These are phyloP conservation scores for Lentinula raphanica DNA, from an alignment of 768 basidiomycete species.

Conservation along the genomic window DNA sequence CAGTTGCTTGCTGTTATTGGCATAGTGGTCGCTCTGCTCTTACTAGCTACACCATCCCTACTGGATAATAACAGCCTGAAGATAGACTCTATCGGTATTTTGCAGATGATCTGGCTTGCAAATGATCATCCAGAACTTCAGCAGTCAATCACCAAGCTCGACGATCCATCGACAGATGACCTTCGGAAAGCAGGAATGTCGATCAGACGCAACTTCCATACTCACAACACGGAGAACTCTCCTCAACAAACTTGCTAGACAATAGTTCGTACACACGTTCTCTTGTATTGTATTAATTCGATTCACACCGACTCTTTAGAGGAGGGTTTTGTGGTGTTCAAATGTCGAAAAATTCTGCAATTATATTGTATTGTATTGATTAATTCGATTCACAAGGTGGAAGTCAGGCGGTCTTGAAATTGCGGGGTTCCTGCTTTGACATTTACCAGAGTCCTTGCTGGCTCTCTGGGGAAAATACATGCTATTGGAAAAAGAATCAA, in stretches of 20 bases:
- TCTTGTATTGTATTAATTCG: no score
- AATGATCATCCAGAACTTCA: conserved; percentile 4
- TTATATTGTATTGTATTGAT: no score
- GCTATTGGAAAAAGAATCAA: no score
- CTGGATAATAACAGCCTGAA: conserved; percentile 4
- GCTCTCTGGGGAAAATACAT: no score
- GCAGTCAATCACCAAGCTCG: background rate
- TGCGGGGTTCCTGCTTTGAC: no score
- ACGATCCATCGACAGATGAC: background rate
- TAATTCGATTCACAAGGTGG: no score
- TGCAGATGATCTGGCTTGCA: conserved; percentile 7
- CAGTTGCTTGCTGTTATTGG: background rate
- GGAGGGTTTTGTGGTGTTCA: no score
- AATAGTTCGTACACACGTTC: no score
- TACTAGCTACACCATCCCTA: conserved; percentile 1
- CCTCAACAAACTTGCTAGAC: background rate
- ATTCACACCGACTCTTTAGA: no score
- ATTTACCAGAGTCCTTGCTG: no score
- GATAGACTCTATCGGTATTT: conserved; percentile 5
- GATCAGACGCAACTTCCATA: background rate
- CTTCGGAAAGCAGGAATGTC: background rate
- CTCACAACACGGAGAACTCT: background rate
- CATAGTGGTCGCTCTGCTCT: background rate
- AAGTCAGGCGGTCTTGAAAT: no score
- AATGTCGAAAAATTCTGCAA: no score